Evolutionary conservation across 2,329 filamentous ascomycete genomes (phyloP).

Genomic region (Endothia cerciana): DNA sequence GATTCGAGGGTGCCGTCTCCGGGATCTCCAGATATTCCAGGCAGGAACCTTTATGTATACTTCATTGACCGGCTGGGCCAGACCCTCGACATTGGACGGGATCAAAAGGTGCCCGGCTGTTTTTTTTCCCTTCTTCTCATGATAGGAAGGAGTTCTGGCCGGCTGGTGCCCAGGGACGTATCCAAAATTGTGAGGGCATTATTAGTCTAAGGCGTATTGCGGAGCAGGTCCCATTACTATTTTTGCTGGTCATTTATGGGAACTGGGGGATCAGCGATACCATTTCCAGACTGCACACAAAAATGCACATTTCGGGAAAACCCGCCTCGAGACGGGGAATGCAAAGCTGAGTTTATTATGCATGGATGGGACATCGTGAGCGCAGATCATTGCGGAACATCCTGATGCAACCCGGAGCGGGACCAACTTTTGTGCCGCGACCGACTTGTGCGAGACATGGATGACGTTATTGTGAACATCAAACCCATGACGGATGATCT

Average conservation of each 20-base stretch:
- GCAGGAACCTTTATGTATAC: not conserved
- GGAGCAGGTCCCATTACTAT: not conserved
- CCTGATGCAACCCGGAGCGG: not conserved
- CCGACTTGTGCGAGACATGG: not conserved
- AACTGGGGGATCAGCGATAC: not conserved
- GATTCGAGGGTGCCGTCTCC: not conserved
- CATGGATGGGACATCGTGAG: not conserved
- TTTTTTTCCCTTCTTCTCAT: not conserved
- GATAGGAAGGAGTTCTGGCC: not conserved
- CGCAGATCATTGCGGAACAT: not conserved
- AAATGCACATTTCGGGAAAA: no score
- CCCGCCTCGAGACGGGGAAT: not conserved
- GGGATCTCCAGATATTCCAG: not conserved
- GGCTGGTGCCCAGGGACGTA: not conserved
- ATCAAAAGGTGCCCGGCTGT: not conserved
- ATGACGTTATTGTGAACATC: constrained; percentile 1
- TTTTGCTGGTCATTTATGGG: not conserved
- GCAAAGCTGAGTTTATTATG: not conserved
- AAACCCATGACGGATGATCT: not conserved
- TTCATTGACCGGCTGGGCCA: not conserved
- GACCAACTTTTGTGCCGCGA: not conserved
- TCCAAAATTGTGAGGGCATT: not conserved
- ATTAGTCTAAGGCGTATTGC: not conserved
- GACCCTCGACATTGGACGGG: no score
- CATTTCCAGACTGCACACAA: not conserved